These are phyloP conservation scores for Berkeleyomyces basicola DNA, from an alignment of 2,329 filamentous ascomycete species.

Conservation along the genomic window DNA sequence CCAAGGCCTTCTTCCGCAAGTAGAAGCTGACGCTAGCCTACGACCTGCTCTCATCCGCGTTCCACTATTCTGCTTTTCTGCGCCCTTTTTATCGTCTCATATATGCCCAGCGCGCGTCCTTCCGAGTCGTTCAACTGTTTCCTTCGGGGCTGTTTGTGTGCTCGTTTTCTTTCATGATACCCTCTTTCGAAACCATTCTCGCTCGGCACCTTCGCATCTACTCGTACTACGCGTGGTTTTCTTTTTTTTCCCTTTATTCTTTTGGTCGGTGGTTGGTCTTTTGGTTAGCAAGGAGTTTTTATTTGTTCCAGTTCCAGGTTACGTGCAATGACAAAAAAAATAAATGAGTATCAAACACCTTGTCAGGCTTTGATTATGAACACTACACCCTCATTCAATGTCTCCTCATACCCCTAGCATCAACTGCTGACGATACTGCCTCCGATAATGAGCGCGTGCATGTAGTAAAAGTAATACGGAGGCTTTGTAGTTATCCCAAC, in stretches of 20 bases:
- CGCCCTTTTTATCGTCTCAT: not conserved
- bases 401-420: too few species aligned
- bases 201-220: not conserved
- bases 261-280: not conserved
- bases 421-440: too few species aligned
- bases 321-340: too few species aligned
- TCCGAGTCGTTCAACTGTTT: not conserved
- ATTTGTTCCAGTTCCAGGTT: not conserved
- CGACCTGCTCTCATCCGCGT: not conserved
- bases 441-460: too few species aligned
- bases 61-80: not conserved
- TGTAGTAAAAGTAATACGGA: too few species aligned
- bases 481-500: too few species aligned
- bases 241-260: constrained; percentile 8
- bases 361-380: too few species aligned
- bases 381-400: too few species aligned
- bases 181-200: not conserved
- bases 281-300: not conserved
- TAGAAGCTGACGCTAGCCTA: not conserved
- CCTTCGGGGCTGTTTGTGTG: constrained; percentile 1
- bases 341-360: too few species aligned
- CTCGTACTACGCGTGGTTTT: not conserved
- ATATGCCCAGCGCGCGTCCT: not conserved
- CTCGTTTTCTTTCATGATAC: constrained; percentile 1
- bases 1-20: constrained; percentile 11